Evolutionary conservation across 2,329 filamentous ascomycete species (phyloP), one percentile per base, ranked within the genome.

Genomic region (Knufia petricola): DNA sequence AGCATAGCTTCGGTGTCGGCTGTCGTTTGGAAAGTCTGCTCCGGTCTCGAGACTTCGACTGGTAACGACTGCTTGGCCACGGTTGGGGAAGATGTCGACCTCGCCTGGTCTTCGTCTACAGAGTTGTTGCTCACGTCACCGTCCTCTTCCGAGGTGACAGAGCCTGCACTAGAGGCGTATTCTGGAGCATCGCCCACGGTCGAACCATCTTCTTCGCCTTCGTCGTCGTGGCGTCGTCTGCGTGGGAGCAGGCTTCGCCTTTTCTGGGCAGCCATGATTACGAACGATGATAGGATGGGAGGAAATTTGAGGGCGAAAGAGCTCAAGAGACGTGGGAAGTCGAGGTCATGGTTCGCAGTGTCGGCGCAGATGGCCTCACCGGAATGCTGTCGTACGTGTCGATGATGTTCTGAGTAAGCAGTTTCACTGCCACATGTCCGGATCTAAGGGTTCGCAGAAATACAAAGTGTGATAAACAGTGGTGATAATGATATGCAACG

Each of bases 81-180:
- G 8, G 42, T 23, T 17, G 36, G 46, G 17, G 43, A 36, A n/a
- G 20, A 17, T 21, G 43, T 38, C 20, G 24, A 12, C 8, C 12
- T 17, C 13, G 62, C 62, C 12, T 61, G 59, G 13, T 64, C 62
- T 45, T 63, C 65, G 53, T 75, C 74, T 47, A 24, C 31, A 10
- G 42, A 38, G 34, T 69, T 64, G 32, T 76, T 76, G 57, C 74
- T 78, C 44, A 71, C 67, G 59, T 79, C 76, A 49, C 72, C 76
- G 53, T 79, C 74, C 49, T 76, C 75, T 45, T 79, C 77, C 39
- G 69, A 81, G 53, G 73, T 68, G 19, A 71, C 65, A 10, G 79
- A 81, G 31, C 69, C 73, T 61, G 82, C 79, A 62, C 77, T 82
- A 64, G 80, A 67, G 34, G 79, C 82, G 61, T 82, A 79, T 56